Evolutionary conservation across 2,329 filamentous ascomycete species (phyloP), one percentile per base, ranked within the genome.

Genomic region (Dactylellina sp.): DNA sequence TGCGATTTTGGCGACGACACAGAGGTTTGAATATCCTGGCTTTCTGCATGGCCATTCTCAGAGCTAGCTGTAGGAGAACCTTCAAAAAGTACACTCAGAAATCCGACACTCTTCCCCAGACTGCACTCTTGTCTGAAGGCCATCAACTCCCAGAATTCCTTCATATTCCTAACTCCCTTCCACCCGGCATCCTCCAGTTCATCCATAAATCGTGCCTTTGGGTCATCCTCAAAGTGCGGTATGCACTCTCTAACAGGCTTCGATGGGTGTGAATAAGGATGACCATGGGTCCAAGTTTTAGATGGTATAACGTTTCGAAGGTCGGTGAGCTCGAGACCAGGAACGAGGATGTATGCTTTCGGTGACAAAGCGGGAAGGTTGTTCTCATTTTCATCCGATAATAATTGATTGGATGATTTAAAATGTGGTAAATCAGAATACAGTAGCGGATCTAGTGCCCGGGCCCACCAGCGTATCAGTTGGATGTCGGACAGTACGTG

Each of bases 141-240:
- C 94, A 99, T 98, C 86, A 96, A 91, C 75, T 99, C 95, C 95
- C 95, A 99, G 79, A 99, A 99, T 77, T 93, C 89, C n/a, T 93
- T 91, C 42, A 99, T 83, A 0, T 88, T 91, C 79, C 86, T 89
- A 22, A 97, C 89, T 71, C 90, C 93, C 80, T 89, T 91, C 95
- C 95, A 99, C 2, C 75, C 92, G 9, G 76, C 76, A 32, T 94
- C 91, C 78, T 99, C 94, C 2, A 99, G 83, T 79, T 98, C 94
- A 71, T 92, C 87, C 49, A 96, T 85, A 79, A 93, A 98, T 3
- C 95, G 87, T 0, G 93, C 89, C 80, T 99, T 99, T 0, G 95
- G 95, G 76, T 99, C 95, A 80, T 99, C 95, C 0, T 95, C 95
- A 76, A 96, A 97, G 20, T 90, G 89, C 0, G 95, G 95, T 3